Base-by-base conservation (phyloP, 768 basidiomycete genomes). In the Termitomyces sp. region DNA sequence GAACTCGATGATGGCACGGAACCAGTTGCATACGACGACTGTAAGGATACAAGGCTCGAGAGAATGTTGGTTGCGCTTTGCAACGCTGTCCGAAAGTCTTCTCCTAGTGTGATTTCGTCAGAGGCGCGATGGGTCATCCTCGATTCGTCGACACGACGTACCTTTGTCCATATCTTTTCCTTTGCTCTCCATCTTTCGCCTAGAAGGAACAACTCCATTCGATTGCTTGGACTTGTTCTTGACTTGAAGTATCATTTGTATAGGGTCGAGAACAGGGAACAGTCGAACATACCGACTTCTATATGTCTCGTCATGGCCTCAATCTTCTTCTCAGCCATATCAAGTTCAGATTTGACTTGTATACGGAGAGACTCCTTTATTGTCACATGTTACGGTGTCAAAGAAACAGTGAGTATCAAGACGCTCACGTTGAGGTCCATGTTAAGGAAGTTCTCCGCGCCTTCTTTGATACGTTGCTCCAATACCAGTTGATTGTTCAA, bases 391-490 rank as follows among this genome's bases (percentile, higher is more conserved):
- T 6, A 54, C 20, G 27, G 11, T 13, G 13, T 13, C 6, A 13
- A 33, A 49, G 51, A 11, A 11, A 31, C 15, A 30, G 13, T 18
- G 18, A n/a, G 22, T 36, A 34, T 30, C 37, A 15, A 18, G 12
- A 72, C n/a, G 33, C 77, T 65, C 59, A 86, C 87, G 48, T 77
- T 77, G 42, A 85, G 67, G 34, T 79, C 73, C 73, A 91, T 87
- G 64, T 85, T 85, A 15, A 97, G 76, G 61, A 98, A 80, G 64
- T 90, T 94, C 76, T 95, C 93, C 0, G 95, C 95, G 12, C 95
- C 95, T 71, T 94, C 93, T 69, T 86, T 93, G 61, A 97, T 93
- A 56, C 89, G 80, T 61, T 84, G 85, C 73, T 95, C 88, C 60
- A 90, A 79, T 55, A 84, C 82, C 20, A 95, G 77, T 66, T 86